phyloP scores from a whole-genome alignment of 768 basidiomycete genomes.

The Macrocybe gigantea region DNA sequence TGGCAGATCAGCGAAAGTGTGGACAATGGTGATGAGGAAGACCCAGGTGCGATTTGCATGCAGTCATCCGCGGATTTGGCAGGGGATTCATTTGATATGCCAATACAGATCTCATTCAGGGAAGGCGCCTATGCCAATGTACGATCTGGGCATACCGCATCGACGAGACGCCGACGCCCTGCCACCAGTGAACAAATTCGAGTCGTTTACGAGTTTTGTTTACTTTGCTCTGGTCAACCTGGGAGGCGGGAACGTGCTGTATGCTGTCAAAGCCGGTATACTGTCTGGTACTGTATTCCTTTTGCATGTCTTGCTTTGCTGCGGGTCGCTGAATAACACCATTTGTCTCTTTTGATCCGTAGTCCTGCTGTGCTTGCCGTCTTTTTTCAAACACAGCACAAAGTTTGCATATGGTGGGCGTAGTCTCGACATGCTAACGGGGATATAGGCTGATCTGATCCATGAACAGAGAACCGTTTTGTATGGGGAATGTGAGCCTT shows the following conservation, averaged over 20 bases:
- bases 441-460: background rate
- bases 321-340: background rate
- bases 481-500: conserved; percentile 63
- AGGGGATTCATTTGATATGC: background rate
- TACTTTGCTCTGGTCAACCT: conserved; percentile 36
- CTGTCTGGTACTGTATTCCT: conserved; percentile 40
- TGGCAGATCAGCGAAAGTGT: conserved; percentile 40
- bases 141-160: conserved; percentile 51
- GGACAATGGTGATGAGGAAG: conserved; percentile 49
- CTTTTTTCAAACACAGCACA: conserved; percentile 48
- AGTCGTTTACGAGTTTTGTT: conserved; percentile 40
- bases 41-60: conserved; percentile 44
- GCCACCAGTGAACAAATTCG: conserved; percentile 57
- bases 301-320: background rate
- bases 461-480: conserved; percentile 46
- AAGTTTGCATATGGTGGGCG: conserved; percentile 52
- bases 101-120: conserved; percentile 45
- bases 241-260: conserved; percentile 56
- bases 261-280: conserved; percentile 65
- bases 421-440: background rate
- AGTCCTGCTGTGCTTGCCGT: conserved; percentile 59
- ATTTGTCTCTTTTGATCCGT: no score
- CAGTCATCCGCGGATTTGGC: background rate
- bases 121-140: conserved; percentile 33
- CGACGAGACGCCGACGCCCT: conserved; percentile 71